Conservation (phyloP, 2,329 filamentous ascomycete species). For the Aspergillus neotritici region DNA sequence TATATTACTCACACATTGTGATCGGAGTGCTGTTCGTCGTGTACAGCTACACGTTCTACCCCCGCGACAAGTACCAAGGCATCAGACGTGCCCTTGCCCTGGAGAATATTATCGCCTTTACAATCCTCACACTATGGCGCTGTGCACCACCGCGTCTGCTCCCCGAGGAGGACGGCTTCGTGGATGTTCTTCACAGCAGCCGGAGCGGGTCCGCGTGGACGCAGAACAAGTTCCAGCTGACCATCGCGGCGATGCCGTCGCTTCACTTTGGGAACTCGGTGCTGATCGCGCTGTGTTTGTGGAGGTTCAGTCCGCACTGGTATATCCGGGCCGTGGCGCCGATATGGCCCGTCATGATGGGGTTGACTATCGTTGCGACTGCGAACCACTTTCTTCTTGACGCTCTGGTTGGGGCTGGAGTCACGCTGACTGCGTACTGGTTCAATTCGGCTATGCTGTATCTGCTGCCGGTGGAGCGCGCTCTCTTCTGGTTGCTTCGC, state of each 20-base stretch:
- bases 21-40: constrained; percentile 45
- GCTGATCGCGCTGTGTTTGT: constrained; percentile 25
- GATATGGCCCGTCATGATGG: constrained; percentile 43
- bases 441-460: constrained; percentile 19
- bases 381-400: constrained; percentile 65
- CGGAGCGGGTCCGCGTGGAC: constrained; percentile 33
- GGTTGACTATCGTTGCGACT: constrained; percentile 58
- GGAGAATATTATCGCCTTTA: constrained; percentile 46
- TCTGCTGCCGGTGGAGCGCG: constrained; percentile 19
- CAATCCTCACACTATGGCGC: constrained; percentile 44
- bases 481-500: constrained; percentile 14
- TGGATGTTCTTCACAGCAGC: constrained; percentile 41
- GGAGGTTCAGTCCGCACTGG: constrained; percentile 39
- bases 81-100: constrained; percentile 47
- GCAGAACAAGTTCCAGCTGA: constrained; percentile 44
- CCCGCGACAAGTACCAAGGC: constrained; percentile 35
- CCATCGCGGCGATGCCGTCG: constrained; percentile 48
- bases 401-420: constrained; percentile 55
- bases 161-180: constrained; percentile 39
- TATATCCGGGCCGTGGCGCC: constrained; percentile 33
- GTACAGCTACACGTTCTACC: constrained; percentile 45
- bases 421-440: constrained; percentile 19
- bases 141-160: constrained; percentile 48
- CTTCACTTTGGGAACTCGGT: constrained; percentile 42
- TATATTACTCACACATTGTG: constrained; percentile 46